A percentile compares a stretch with the other conserved stretches of the same genome.
Conservation (phyloP, 345 rosid species). For the Citrus reticulata region DNA sequence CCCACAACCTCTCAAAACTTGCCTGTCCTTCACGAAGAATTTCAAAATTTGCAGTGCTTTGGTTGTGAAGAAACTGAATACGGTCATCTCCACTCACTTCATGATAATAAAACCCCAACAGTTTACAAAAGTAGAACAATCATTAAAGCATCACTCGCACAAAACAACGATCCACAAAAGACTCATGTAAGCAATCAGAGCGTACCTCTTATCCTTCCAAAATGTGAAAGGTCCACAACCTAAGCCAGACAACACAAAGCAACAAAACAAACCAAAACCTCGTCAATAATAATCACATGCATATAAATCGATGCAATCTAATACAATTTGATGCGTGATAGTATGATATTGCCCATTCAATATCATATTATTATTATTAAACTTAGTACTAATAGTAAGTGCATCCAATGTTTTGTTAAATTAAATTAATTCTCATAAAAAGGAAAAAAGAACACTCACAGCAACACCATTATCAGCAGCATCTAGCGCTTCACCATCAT, state of each 20-base stretch:
- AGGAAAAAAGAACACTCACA: slow-evolving; percentile 31
- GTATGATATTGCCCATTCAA: background rate
- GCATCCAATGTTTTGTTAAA: background rate
- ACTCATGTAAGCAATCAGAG: background rate
- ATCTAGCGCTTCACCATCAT: slow-evolving; percentile 83
- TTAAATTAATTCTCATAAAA: background rate
- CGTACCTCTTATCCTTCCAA: slow-evolving; percentile 85
- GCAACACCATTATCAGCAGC: slow-evolving; percentile 62
- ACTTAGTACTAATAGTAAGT: too few species aligned
- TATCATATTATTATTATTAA: too few species aligned
- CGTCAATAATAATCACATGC: background rate
- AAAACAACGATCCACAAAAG: background rate
- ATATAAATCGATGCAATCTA: background rate
- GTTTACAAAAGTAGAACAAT: slow-evolving; percentile 9
- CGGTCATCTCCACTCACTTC: slow-evolving; percentile 94
- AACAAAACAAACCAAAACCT: background rate
- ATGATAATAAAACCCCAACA: slow-evolving; percentile 21
- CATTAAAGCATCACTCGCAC: background rate
- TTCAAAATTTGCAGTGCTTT: slow-evolving; percentile 88
- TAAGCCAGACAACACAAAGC: slow-evolving; percentile 21
- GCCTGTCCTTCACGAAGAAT: slow-evolving; percentile 76
- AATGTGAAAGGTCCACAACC: slow-evolving; percentile 82
- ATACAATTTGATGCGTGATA: background rate
- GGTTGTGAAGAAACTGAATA: slow-evolving; percentile 86
- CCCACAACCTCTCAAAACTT: background rate